phyloP scores from a whole-genome alignment of 2,329 filamentous ascomycete genomes.

The Penicillium sp. region DNA sequence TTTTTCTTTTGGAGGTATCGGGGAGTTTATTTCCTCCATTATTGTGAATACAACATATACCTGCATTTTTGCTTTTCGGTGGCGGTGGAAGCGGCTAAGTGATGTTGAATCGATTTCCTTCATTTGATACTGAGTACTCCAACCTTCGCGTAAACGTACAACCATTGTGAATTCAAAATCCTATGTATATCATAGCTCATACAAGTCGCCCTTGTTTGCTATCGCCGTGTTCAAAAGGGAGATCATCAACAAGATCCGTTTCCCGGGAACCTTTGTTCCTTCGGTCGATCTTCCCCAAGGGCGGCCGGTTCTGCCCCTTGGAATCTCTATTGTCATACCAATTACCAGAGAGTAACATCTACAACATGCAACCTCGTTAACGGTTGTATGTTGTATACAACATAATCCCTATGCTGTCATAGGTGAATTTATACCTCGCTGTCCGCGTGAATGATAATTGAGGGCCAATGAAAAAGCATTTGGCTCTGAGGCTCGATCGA shows the following conservation, averaged over 20 bases:
- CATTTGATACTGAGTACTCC: no score
- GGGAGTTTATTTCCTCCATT: neutral
- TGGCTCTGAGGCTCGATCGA: constrained; percentile 33
- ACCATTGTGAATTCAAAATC: no score
- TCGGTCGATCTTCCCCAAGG: constrained; percentile 6
- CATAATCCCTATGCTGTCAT: neutral
- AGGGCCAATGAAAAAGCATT: constrained; percentile 21
- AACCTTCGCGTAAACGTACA: no score
- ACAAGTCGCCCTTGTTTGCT: neutral
- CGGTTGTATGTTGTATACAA: neutral
- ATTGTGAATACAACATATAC: neutral
- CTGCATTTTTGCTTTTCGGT: neutral
- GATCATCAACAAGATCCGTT: neutral
- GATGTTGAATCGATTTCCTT: no score
- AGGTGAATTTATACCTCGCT: neutral
- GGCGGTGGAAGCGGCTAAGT: constrained; percentile 10
- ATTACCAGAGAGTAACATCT: neutral
- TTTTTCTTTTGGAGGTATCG: neutral
- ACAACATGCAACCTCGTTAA: neutral
- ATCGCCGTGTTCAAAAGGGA: neutral
- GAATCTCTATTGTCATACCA: neutral
- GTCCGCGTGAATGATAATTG: constrained; percentile 9
- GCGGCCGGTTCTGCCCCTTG: constrained; percentile 1
- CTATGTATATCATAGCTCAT: neutral
- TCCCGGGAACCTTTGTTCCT: neutral